Base-by-base conservation (phyloP, 1,284 basidiomycete species). In the Pyrrhoderma lamaoense region DNA sequence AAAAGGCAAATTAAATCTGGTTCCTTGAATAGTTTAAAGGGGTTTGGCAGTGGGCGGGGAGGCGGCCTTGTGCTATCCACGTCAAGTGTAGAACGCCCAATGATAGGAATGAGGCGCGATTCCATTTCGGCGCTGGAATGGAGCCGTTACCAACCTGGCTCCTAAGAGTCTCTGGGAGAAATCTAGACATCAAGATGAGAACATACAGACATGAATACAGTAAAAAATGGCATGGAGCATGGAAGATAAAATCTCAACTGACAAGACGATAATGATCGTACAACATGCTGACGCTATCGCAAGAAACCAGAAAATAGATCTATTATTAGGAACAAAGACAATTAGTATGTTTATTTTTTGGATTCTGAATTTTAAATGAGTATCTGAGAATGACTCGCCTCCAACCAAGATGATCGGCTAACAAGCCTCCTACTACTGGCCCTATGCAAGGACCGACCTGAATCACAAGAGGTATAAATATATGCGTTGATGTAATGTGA, bases 251-350 rank as follows among this genome's bases (percentile, higher is more conserved):
- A 42, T n/a, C n/a, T 22, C 42, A 2, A 70, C 79, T 46, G 57
- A 84, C 82, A 79, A 58, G 7, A 80, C 59, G 56, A 87, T 72
- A 31, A 72, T 62, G 4, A 84, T 37, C 25, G 79, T 67, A 58
- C 80, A 81, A 3, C 69, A 56, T 0, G 70, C 76, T 5, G 82
- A 71, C 0, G 76, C 61, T 3, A 88, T 89, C 50, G 75, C 76
- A 7, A 90, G 65, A 60, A 90, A 85, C 85, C 85, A 90, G 62
- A 91, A 91, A 21, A 90, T 85, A 2, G 84, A 72, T 59, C 86
- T 82, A 19, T 22, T 9, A 18, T 37, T 37, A 42, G 16, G 4
- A 34, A n/a, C n/a, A n/a, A n/a, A n/a, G n/a, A n/a, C n/a, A n/a
- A n/a, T n/a, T n/a, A n/a, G n/a, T n/a, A n/a, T n/a, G n/a, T n/a